Evolutionary conservation across 441 rosid species (phyloP), one percentile per base, ranked within the genome.

Genomic region (Gossypium aridum): DNA sequence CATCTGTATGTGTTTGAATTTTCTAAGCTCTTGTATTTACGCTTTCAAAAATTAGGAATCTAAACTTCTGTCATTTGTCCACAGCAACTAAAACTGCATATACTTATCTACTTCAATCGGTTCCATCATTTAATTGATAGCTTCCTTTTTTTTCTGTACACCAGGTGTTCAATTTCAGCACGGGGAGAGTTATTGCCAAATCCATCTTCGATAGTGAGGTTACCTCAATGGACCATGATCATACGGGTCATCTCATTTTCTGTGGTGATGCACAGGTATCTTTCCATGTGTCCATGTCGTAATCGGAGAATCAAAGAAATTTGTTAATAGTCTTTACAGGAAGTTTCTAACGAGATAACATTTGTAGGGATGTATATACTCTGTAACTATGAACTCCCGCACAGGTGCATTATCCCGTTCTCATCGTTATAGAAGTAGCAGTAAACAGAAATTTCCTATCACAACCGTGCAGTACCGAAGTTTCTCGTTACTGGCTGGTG

Each of bases 101-200:
- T 16, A 1, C 10, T 17, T 77, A 4, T 14, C 4, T 43, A 4
- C 22, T 19, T 77, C 63, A 12, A 19, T 34, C 34, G 0, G 75
- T 37, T 16, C 45, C 73, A 34, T 72, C 66, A 17, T 76, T 72
- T 86, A 59, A 78, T 66, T 51, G 51, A 56, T 76, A 60, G 76
- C 68, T 10, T 59, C 53, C n/a, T 54, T 23, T 23, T 39, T 74
- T 17, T 25, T 79, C 74, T 83, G 75, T 76, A 55, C 75, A 45
- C 74, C 85, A 95, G 99, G 98, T 95, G 49, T 79, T 90, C 83
- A 95, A 95, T 85, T 95, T 95, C 85, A 93, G 99, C 89, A 95
- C 98, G 9, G 99, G 99, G 51, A 89, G 99, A 83, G 57, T 82
- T 66, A 87, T 95, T 31, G 84, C 83, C 65, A 95, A 87, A 76